phyloP scores from a whole-genome alignment of 805 yeast genomes.

The Suhomyces pyralidae region DNA sequence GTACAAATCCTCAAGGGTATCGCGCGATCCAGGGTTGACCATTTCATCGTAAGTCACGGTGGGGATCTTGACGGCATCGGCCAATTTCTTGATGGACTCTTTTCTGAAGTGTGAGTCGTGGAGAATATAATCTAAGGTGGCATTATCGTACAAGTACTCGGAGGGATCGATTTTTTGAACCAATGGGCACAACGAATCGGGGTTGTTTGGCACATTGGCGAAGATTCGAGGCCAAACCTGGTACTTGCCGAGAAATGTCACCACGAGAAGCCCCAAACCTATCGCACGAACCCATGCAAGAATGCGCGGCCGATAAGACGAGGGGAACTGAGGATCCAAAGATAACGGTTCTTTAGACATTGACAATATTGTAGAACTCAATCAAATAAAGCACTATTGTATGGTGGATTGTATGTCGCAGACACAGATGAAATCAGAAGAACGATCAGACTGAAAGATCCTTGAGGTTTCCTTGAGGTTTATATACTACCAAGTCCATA shows the following conservation, averaged over 20 bases:
- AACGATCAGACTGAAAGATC: too few species aligned
- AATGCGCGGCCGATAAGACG: not conserved
- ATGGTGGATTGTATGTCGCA: too few species aligned
- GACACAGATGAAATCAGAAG: too few species aligned
- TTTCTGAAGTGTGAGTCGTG: slow-evolving; percentile 23
- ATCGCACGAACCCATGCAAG: not conserved
- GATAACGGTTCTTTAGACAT: not conserved
- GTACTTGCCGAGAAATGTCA: not conserved
- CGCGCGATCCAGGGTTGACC: slow-evolving; percentile 24
- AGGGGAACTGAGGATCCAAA: not conserved
- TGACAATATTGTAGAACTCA: too few species aligned
- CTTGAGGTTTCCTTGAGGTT: not conserved
- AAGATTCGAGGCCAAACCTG: not conserved
- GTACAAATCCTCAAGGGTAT: slow-evolving; percentile 24
- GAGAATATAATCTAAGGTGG: slow-evolving; percentile 23
- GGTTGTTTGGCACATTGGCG: slow-evolving; percentile 12
- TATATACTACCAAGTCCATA: too few species aligned
- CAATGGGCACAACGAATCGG: slow-evolving; percentile 35
- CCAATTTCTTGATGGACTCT: slow-evolving; percentile 19
- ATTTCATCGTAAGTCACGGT: slow-evolving; percentile 31
- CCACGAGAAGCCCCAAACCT: not conserved
- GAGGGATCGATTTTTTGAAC: slow-evolving; percentile 31
- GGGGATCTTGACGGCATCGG: slow-evolving; percentile 29
- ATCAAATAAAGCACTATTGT: too few species aligned
- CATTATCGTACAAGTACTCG: slow-evolving; percentile 16